phyloP scores from a whole-genome alignment of 257 asterid species.

The Scutellaria barbata region DNA sequence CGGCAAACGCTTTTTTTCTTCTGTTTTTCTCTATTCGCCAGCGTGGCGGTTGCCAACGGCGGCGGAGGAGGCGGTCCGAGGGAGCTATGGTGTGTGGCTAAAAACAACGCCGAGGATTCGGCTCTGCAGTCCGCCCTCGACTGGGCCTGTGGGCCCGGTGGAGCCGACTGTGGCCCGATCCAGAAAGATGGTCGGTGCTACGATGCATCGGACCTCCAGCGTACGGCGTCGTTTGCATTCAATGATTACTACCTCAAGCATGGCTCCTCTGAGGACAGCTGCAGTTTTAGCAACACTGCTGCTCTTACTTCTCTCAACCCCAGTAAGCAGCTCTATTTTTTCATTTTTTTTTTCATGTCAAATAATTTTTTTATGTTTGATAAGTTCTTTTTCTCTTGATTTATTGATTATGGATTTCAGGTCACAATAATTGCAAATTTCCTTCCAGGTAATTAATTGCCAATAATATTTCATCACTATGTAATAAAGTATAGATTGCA shows the following conservation, averaged over 20 bases:
- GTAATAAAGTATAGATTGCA: no score
- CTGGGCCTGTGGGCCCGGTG: constrained; percentile 87
- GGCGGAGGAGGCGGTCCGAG: constrained; percentile 40
- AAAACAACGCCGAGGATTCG: constrained; percentile 76
- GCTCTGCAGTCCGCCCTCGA: constrained; percentile 72
- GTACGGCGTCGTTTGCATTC: constrained; percentile 80
- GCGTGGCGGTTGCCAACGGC: constrained; percentile 44
- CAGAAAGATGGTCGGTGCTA: constrained; percentile 77
- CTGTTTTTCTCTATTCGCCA: constrained; percentile 16
- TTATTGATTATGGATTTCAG: constrained; percentile 44
- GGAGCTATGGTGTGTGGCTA: constrained; percentile 90
- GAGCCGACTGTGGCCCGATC: constrained; percentile 70
- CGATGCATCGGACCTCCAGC: constrained; percentile 60
- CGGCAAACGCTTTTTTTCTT: background rate
- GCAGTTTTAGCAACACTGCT: constrained; percentile 65
- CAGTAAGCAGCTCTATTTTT: constrained; percentile 45
- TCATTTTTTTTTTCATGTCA: no score
- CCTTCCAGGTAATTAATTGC: constrained; percentile 54
- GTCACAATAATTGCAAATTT: constrained; percentile 64
- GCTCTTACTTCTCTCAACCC: constrained; percentile 78
- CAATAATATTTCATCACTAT: no score
- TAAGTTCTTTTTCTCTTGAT: background rate
- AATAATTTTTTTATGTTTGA: no score
- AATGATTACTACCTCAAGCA: constrained; percentile 67
- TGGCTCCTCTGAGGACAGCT: constrained; percentile 54